Evolutionary conservation across 2,329 filamentous ascomycete species (phyloP), one percentile per base, ranked within the genome.

Genomic region (Phialocephala subalpina): DNA sequence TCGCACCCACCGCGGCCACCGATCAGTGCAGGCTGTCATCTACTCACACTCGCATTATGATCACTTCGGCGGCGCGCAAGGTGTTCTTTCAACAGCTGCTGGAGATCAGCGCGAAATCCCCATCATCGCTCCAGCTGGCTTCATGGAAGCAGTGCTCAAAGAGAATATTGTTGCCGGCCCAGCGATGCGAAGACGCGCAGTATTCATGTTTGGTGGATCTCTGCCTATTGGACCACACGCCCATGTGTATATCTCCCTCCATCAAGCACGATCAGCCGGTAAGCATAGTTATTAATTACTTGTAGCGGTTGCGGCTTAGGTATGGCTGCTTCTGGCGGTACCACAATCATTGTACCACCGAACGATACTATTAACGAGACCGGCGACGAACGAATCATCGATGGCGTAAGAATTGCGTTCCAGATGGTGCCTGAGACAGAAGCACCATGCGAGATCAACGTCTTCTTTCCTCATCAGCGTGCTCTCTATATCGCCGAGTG

Each of bases 361-460:
- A 80, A 72, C 22, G 42, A 72, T 1, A 58, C 66, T 18, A 78
- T 82, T 63, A 67, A 68, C 2, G 52, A 72, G 1, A 80, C 77
- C 0, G 78, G 78, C 1, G 68, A 79, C 35, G 67, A 74, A 58
- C 58, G 66, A 7, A 63, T 68, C 0, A 68, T 80, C 7, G 79
- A 80, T 29, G 79, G 79, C 1, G 70, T 82, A 0, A 60, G 71
- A 22, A 76, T 82, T 16, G 68, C 76, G 1, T 82, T 81, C 67
- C 81, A 82, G 64, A 73, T 82, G 72, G 75, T 76, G 0, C 79
- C 80, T 1, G 78, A 73, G 1, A 80, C 80, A 0, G 81, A 82
- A 66, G 80, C 80, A 0, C 81, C 80, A 0, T 72, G 79, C 0
- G 80, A 82, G 69, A 74, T 83, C 66, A 80, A 80, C 64, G 74